A percentile compares a stretch with the other conserved stretches of the same genome.
These are phyloP conservation scores for Silene conica DNA, from an alignment of 148 eudicot species.

Conservation along the genomic window DNA sequence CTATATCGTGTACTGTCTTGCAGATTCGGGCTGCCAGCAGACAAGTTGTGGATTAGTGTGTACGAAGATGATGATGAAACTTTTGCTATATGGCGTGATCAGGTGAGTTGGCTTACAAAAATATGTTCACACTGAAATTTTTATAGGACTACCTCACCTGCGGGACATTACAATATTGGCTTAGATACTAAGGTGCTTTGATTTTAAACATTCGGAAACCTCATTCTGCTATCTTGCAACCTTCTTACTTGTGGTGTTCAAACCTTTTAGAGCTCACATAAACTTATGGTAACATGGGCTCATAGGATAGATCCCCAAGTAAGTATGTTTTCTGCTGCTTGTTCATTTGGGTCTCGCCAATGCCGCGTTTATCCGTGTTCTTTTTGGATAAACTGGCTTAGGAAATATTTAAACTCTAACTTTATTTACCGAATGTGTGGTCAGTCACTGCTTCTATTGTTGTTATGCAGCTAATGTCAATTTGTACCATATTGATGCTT, in stretches of 20 bases:
- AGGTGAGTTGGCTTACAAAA: conserved; percentile 40
- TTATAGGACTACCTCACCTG: not conserved
- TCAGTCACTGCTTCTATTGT: not conserved
- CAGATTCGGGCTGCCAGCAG: conserved; percentile 76
- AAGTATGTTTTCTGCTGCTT: not conserved
- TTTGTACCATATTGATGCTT: conserved; percentile 1
- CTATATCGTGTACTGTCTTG: conserved; percentile 18
- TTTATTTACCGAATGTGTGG: not conserved
- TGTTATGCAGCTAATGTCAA: not conserved
- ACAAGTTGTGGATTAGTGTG: conserved; percentile 79
- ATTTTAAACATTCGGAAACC: not conserved
- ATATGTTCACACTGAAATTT: not conserved
- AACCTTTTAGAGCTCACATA: not conserved
- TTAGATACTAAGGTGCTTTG: not conserved
- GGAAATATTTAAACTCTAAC: not conserved
- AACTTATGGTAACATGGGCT: not conserved
- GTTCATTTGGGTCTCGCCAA: not conserved
- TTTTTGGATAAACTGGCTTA: not conserved
- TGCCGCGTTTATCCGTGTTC: not conserved
- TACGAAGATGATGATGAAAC: conserved; percentile 94
- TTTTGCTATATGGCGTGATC: conserved; percentile 78
- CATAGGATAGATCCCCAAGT: not conserved
- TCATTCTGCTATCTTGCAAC: not conserved
- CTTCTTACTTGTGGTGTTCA: not conserved
- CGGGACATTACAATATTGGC: not conserved